Evolutionary conservation across 2,329 filamentous ascomycete genomes (phyloP), one percentile per base, ranked within the genome.

Genomic region (Pseudocercospora macadamiae): DNA sequence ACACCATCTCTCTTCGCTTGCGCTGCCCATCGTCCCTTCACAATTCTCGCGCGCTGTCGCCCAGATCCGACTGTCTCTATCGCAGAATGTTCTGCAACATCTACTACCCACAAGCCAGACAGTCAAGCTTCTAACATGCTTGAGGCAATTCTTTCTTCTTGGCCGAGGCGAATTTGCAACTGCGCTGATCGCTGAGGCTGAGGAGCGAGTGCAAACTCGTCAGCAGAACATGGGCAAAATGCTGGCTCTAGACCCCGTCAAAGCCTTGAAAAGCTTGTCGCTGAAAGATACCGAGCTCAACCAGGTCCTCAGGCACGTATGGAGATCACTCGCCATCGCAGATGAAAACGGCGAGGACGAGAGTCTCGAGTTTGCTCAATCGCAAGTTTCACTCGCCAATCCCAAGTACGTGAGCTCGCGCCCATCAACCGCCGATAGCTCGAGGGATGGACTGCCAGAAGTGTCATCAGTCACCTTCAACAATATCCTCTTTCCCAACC

Each of bases 131-230:
- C 79, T 97, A 12, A 85, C 86, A 25, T 80, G 97, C 7, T 80
- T 97, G 1, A 84, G 93, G 48, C 88, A 95, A 57, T 97, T 96
- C 75, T 91, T 97, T 66, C 82, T 99, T 2, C 82, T 99, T 0
- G 89, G 89, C 1, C 85, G 91, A 30, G 93, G 93, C 53, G 95
- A 97, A 73, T 99, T 99, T 73, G 91, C 93, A 18, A 87, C 95
- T 75, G 88, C 89, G 0, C 76, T 99, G 23, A 91, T 96, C 1
- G 85, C 88, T 32, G 90, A 97, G 76, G 91, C 93, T 1, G 91
- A 97, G 66, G 85, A 89, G 55, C 89, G 87, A 66, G 83, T 95
- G 21, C 83, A 86, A n/a, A 87, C 85, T 64, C 86, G 91, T 51
- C 90, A 90, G 82, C 85, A 66, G 79, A 86, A 63, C 79, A 85